phyloP scores from a whole-genome alignment of 2,329 filamentous ascomycete genomes.

The Apiospora arundinis region DNA sequence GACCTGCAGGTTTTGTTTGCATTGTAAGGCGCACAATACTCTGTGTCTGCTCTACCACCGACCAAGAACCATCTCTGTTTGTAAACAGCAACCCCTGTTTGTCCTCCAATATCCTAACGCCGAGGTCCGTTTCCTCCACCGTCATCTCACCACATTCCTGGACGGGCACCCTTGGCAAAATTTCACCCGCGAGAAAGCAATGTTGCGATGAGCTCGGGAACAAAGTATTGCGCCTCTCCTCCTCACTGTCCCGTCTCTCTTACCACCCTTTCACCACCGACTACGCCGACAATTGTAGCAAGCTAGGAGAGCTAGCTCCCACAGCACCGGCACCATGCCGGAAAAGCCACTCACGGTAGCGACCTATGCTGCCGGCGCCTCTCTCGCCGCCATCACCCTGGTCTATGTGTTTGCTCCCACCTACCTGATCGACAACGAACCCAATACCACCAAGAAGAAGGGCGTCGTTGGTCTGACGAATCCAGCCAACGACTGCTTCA shows the following conservation, averaged over 20 bases:
- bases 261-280: not conserved
- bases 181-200: not conserved
- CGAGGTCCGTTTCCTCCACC: conserved; percentile 12
- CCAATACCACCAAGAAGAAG: conserved; percentile 73
- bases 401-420: conserved; percentile 99
- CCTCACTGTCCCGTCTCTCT: not conserved
- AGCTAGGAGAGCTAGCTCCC: conserved; percentile 8
- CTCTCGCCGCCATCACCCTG: conserved; percentile 90
- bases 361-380: conserved; percentile 93
- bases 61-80: not conserved
- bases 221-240: not conserved
- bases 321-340: conserved; percentile 63
- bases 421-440: conserved; percentile 88
- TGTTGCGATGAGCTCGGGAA: conserved; percentile 11
- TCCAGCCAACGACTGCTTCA: conserved; percentile 94
- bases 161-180: not conserved
- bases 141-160: conserved; percentile 9
- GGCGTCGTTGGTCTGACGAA: conserved; percentile 89
- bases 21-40: not conserved
- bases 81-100: conserved; percentile 16
- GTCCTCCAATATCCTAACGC: conserved; percentile 7
- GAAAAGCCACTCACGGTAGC: conserved; percentile 84
- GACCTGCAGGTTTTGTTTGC: not conserved
- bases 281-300: not conserved
- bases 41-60: conserved; percentile 1